A percentile compares a stretch with the other conserved stretches of the same genome.
These are phyloP conservation scores for Aspergillus puulaauensis DNA, from an alignment of 2,329 filamentous ascomycete genomes.

Conservation along the genomic window DNA sequence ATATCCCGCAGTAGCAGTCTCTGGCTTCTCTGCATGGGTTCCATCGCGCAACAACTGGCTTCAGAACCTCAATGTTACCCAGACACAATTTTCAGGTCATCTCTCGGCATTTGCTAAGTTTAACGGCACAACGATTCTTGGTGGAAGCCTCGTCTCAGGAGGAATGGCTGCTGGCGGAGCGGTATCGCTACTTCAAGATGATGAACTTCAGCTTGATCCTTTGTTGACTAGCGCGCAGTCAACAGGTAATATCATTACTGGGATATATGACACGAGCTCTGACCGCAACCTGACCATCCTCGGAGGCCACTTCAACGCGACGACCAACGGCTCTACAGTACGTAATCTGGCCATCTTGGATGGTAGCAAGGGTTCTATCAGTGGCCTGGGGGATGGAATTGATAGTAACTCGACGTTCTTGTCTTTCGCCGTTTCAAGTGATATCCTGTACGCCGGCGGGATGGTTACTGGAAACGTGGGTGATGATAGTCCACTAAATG, in stretches of 20 bases:
- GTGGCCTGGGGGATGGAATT: conserved; percentile 65
- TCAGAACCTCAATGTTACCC: conserved; percentile 67
- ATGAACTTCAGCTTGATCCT: conserved; percentile 39
- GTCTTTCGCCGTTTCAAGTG: conserved; percentile 65
- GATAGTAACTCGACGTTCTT: conserved; percentile 72
- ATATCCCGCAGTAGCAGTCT: conserved; percentile 60
- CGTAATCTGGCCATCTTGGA: conserved; percentile 84
- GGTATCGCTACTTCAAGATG: conserved; percentile 57
- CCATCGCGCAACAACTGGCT: conserved; percentile 85
- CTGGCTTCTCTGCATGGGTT: conserved; percentile 89
- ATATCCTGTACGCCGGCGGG: conserved; percentile 79
- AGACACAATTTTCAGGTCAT: conserved; percentile 68
- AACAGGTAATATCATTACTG: conserved; percentile 59
- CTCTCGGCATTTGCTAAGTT: conserved; percentile 68
- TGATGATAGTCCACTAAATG: conserved; percentile 62
- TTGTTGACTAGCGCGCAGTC: conserved; percentile 47
- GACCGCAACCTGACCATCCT: conserved; percentile 80
- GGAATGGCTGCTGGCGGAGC: conserved; percentile 72
- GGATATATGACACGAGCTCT: conserved; percentile 71
- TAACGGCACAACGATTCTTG: conserved; percentile 65
- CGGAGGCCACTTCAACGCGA: conserved; percentile 80
- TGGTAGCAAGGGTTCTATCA: conserved; percentile 66
- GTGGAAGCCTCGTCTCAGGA: conserved; percentile 77
- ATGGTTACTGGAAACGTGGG: conserved; percentile 68
- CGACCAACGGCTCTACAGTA: conserved; percentile 65